Percentiles rank a stretch among this genome's conserved stretches.
These are phyloP conservation scores for Phytophthora hibernalis DNA, from an alignment of 352 stramenopile genomes.

Conservation along the genomic window DNA sequence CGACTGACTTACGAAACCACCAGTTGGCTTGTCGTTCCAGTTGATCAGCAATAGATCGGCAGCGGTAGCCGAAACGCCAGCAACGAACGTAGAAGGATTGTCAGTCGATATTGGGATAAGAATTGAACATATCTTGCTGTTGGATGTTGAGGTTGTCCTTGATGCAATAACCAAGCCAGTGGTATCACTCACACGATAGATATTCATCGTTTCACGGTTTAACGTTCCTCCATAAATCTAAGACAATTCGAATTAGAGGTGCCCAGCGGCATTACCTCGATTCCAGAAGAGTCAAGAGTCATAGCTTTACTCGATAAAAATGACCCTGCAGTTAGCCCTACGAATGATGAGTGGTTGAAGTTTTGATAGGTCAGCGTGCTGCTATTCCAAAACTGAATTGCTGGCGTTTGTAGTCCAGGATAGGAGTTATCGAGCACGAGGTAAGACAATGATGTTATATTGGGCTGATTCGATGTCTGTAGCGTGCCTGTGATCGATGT, in stretches of 20 bases:
- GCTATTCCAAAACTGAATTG: too few relatives aligned
- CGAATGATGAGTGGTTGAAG: too few relatives aligned
- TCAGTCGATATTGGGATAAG: conserved; percentile 25
- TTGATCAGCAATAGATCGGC: conserved; percentile 24
- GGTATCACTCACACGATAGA: conserved; percentile 20
- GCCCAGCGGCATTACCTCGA: neutral
- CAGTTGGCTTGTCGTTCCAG: conserved; percentile 25
- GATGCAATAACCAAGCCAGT: conserved; percentile 23
- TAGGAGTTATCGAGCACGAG: too few relatives aligned
- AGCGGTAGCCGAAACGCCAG: conserved; percentile 16
- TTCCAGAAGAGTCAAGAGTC: neutral
- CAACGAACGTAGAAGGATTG: conserved; percentile 20
- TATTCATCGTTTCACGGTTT: conserved; percentile 19
- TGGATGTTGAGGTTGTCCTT: conserved; percentile 13
- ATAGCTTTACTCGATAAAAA: conserved; percentile 11
- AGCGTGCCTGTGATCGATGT: neutral
- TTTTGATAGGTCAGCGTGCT: too few relatives aligned
- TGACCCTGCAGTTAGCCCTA: too few relatives aligned
- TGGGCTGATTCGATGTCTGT: too few relatives aligned
- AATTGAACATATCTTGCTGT: conserved; percentile 8
- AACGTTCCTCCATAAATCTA: conserved; percentile 6
- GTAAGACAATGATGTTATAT: too few relatives aligned
- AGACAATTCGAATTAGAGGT: conserved; percentile 11
- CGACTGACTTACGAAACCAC: conserved; percentile 24
- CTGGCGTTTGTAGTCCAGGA: too few relatives aligned